These are phyloP conservation scores for Aspergillus bridgeri DNA, from an alignment of 495 filamentous ascomycete genomes.

Conservation along the genomic window DNA sequence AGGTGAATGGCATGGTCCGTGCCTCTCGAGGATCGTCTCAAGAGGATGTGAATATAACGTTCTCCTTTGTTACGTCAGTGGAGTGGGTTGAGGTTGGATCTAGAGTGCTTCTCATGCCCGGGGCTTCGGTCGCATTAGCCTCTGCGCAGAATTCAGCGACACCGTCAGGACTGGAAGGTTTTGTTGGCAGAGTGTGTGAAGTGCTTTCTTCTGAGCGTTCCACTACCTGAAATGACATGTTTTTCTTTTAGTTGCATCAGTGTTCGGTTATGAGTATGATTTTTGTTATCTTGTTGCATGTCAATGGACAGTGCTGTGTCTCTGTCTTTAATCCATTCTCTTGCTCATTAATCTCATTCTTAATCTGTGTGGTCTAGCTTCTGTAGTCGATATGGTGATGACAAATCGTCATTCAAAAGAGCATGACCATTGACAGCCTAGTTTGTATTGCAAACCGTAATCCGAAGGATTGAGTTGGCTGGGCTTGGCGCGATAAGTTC, in stretches of 20 bases:
- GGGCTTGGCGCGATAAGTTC: too few relatives aligned
- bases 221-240: neutral
- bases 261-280: too few relatives aligned
- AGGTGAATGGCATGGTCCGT: constrained; percentile 19
- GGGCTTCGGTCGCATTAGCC: constrained; percentile 38
- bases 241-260: neutral
- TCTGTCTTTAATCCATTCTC: too few relatives aligned
- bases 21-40: constrained; percentile 21
- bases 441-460: too few relatives aligned
- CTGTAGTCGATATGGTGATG: too few relatives aligned
- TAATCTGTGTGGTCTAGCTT: too few relatives aligned
- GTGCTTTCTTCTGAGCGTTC: constrained; percentile 24
- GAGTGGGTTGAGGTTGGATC: constrained; percentile 86
- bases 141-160: constrained; percentile 23
- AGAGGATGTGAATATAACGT: constrained; percentile 60
- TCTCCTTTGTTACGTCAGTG: constrained; percentile 68
- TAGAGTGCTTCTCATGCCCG: constrained; percentile 73
- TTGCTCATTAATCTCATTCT: too few relatives aligned
- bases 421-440: too few relatives aligned
- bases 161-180: constrained; percentile 45
- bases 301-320: too few relatives aligned
- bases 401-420: too few relatives aligned
- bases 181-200: constrained; percentile 44
- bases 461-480: too few relatives aligned
- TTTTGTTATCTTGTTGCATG: too few relatives aligned